Evolutionary conservation across 1,284 basidiomycete species (phyloP), one percentile per base, ranked within the genome.

Genomic region (Ceratobasidium sp.): DNA sequence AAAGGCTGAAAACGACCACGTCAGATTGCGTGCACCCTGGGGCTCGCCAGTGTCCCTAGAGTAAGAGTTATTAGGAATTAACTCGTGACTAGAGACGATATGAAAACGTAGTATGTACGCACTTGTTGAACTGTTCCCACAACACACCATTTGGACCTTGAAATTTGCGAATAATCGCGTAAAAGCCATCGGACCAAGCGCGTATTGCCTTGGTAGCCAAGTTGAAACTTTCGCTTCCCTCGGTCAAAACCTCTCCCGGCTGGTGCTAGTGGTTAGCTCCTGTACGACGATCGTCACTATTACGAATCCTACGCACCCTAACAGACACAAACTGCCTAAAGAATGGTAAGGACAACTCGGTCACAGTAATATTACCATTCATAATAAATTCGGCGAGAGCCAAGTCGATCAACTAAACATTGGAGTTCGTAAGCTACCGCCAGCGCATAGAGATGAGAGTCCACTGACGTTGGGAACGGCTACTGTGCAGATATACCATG

Each of bases 401-500:
- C 15, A 69, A 73, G 73, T 78, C 80, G 15, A 82, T 72, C 60
- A 64, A 40, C 60, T 64, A 42, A 8, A 50, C 22, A 4, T n/a
- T 27, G 6, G 20, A 31, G 49, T 17, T 52, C 38, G 2, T 6
- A n/a, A 29, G n/a, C 32, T 20, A 43, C 15, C 10, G n/a, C 17
- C 29, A 29, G 5, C 10, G 15, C 25, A 40, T 40, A 20, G n/a
- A 15, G 22, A 38, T 12, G 5, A 35, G 35, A n/a, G 29, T 25
- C 15, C 13, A 45, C 60, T 64, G 53, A 77, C 75, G 47, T 82
- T 78, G 5, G 81, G 76, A 8, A 80, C 76, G 0, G 79, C 77
- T 49, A 77, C 74, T 6, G 79, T 81, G 70, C 78, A 77, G 31
- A 82, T 76, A 73, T 77, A 80, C 81, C 81, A 83, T 1, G 82